phyloP scores from a whole-genome alignment of 495 filamentous ascomycete species.

The Penicillium pulvis region DNA sequence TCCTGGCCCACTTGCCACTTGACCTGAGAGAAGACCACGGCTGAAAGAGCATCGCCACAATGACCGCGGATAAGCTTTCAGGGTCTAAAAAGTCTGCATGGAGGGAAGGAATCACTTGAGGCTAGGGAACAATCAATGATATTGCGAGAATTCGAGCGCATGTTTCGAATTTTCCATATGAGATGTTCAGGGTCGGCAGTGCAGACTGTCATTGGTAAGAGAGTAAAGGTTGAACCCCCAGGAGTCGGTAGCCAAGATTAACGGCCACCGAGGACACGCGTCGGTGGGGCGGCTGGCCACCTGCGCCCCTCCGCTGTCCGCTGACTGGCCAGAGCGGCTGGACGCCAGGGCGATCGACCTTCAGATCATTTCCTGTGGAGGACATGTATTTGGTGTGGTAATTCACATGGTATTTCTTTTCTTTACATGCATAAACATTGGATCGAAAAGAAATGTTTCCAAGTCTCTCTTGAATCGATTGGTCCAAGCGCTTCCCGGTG shows the following conservation, averaged over 20 bases:
- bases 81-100: not conserved
- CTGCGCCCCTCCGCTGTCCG: constrained; percentile 14
- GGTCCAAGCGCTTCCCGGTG: constrained; percentile 10
- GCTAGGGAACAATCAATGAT: not conserved
- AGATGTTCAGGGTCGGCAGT: not conserved
- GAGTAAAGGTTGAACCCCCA: too few species aligned
- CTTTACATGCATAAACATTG: not conserved
- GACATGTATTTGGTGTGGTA: not conserved
- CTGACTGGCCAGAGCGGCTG: constrained; percentile 28
- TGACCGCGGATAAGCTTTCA: constrained; percentile 22
- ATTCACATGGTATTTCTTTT: not conserved
- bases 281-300: constrained; percentile 24
- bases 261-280: constrained; percentile 25
- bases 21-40: constrained; percentile 17
- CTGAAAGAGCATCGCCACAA: constrained; percentile 9
- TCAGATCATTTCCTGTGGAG: constrained; percentile 27
- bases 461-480: not conserved
- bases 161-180: not conserved
- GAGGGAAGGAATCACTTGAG: not conserved
- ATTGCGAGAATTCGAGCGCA: not conserved
- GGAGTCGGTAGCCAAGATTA: not conserved
- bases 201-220: not conserved
- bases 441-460: not conserved
- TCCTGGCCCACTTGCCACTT: constrained; percentile 25
- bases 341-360: constrained; percentile 27